These are phyloP conservation scores for Globisporangium sylvaticum DNA, from an alignment of 352 stramenopile species.

Conservation along the genomic window DNA sequence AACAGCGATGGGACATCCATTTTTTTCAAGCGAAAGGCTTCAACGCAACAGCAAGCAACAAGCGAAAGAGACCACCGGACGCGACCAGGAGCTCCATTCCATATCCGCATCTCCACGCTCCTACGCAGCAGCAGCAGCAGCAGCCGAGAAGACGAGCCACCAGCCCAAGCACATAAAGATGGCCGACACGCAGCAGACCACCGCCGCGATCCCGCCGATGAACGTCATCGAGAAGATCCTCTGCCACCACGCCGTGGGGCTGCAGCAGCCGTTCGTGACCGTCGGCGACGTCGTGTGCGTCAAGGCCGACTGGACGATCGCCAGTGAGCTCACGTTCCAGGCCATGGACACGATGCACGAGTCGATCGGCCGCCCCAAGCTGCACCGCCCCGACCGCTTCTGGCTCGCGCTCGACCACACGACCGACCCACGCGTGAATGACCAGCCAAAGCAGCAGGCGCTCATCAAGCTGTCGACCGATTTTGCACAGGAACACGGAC, in stretches of 20 bases:
- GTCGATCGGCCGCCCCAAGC: constrained; percentile 60
- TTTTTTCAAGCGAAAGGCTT: neutral
- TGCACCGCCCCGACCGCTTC: constrained; percentile 80
- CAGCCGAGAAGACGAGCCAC: neutral
- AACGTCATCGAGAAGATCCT: constrained; percentile 88
- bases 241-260: constrained; percentile 61
- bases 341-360: constrained; percentile 81
- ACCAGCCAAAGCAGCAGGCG: constrained; percentile 71
- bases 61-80: constrained; percentile 8
- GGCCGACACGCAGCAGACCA: constrained; percentile 7
- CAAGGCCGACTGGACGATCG: constrained; percentile 75
- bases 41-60: neutral
- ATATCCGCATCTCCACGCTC: constrained; percentile 12
- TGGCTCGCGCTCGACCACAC: constrained; percentile 84
- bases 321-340: constrained; percentile 77
- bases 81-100: neutral
- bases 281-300: constrained; percentile 79
- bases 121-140: constrained; percentile 1
- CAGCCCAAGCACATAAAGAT: neutral
- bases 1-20: neutral
- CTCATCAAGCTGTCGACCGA: constrained; percentile 78
- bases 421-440: constrained; percentile 73
- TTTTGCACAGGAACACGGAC: constrained; percentile 62
- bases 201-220: constrained; percentile 35
- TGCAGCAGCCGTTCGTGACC: constrained; percentile 39